A percentile compares a stretch with the other conserved stretches of the same genome.
Conservation (phyloP, 2,329 filamentous ascomycete genomes). For the Botrytis fabae region DNA sequence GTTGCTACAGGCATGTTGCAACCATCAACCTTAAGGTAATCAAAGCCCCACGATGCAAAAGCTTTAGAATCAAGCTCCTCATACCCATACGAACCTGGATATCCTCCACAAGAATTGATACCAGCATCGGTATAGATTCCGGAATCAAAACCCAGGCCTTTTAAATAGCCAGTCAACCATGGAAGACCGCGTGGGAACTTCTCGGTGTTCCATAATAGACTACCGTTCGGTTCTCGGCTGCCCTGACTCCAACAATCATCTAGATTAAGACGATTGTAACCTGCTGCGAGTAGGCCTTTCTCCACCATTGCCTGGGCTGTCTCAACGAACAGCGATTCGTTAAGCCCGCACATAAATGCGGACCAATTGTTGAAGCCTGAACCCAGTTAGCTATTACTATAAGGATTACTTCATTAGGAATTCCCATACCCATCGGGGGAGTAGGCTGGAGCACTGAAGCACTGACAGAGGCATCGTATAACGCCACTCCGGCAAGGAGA, state of each 20-base stretch:
- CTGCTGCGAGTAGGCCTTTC: conserved; percentile 50
- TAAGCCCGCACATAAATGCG: conserved; percentile 50
- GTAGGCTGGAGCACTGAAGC: conserved; percentile 39
- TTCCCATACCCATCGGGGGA: conserved; percentile 47
- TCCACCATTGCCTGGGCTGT: conserved; percentile 51
- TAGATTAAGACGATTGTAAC: conserved; percentile 59
- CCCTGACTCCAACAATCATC: conserved; percentile 63
- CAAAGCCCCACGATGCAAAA: conserved; percentile 56
- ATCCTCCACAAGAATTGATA: conserved; percentile 51
- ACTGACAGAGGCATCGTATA: conserved; percentile 20
- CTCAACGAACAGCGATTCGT: conserved; percentile 49
- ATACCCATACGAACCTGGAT: conserved; percentile 57
- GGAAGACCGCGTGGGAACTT: conserved; percentile 62
- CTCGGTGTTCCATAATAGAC: conserved; percentile 47
- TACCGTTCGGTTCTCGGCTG: conserved; percentile 45
- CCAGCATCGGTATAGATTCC: conserved; percentile 62
- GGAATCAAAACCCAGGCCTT: conserved; percentile 58
- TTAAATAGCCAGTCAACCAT: conserved; percentile 55
- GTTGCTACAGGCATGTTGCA: conserved; percentile 46
- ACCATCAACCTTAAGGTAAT: conserved; percentile 62
- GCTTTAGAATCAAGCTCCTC: conserved; percentile 59
- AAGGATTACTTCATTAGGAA: background rate
- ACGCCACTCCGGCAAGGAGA: background rate
- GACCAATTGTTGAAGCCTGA: conserved; percentile 52
- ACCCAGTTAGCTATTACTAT: background rate